phyloP scores from a whole-genome alignment of 768 basidiomycete genomes.

The Lactarius sp. region DNA sequence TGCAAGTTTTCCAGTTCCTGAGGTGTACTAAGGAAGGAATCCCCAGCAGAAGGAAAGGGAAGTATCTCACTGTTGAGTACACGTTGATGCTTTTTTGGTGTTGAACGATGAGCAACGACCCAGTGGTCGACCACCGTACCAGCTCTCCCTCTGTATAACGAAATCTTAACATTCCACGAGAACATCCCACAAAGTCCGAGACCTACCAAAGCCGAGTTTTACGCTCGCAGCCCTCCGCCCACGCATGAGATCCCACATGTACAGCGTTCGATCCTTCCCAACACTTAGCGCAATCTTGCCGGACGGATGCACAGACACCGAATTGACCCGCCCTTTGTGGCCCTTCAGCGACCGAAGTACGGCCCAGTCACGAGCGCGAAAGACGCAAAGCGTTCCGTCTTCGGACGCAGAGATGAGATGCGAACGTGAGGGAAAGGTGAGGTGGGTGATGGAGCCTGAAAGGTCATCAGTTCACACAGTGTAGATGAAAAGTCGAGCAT shows the following conservation, averaged over 20 bases:
- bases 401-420: constrained; percentile 90
- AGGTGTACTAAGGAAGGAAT: constrained; percentile 1
- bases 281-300: constrained; percentile 90
- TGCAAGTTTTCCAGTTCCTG: constrained; percentile 78
- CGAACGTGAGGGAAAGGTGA: constrained; percentile 81
- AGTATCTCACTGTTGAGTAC: constrained; percentile 62
- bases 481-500: background rate
- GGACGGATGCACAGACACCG: constrained; percentile 86
- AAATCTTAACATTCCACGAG: background rate
- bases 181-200: background rate
- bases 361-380: constrained; percentile 91
- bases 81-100: constrained; percentile 71
- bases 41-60: background rate
- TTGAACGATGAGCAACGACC: constrained; percentile 77
- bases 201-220: constrained; percentile 80
- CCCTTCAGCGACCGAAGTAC: constrained; percentile 85
- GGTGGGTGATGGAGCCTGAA: constrained; percentile 85
- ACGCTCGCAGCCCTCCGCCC: constrained; percentile 86
- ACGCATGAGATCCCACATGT: constrained; percentile 99
- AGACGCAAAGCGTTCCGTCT: constrained; percentile 86
- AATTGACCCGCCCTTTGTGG: constrained; percentile 90
- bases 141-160: constrained; percentile 71
- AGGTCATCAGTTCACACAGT: background rate
- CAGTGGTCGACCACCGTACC: constrained; percentile 82
- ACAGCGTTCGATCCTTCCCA: constrained; percentile 80